Evolutionary conservation across 371 early-diverging fungal genomes (phyloP).

Genomic region (Mortierella sp.): DNA sequence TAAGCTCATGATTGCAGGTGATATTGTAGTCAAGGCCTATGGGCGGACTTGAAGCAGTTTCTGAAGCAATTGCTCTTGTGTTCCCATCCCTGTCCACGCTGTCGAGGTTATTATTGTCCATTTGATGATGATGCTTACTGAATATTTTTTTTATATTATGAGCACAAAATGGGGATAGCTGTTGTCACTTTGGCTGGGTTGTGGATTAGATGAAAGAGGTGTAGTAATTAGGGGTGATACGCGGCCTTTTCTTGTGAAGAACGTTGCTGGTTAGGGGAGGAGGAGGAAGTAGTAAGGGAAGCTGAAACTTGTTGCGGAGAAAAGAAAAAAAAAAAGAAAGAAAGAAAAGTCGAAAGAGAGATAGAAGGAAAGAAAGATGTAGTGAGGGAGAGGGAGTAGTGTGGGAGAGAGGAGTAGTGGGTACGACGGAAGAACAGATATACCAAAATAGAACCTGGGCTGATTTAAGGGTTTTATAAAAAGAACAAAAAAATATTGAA

Average conservation of each 20-base stretch:
- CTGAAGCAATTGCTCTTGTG: slow-evolving; percentile 10
- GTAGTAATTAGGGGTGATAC: too few species aligned
- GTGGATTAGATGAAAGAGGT: too few species aligned
- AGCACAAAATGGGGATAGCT: neutral
- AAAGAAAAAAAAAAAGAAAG: slow-evolving; percentile 14
- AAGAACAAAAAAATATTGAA: too few species aligned
- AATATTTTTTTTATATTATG: neutral
- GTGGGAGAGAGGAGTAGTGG: neutral
- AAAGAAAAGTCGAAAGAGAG: neutral
- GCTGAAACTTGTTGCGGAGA: neutral
- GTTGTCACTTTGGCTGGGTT: neutral
- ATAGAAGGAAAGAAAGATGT: neutral
- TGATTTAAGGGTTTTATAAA: too few species aligned
- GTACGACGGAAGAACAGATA: too few species aligned
- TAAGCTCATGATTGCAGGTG: slow-evolving; percentile 43
- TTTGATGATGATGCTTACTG: neutral
- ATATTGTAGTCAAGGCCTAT: slow-evolving; percentile 3
- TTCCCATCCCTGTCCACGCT: slow-evolving; percentile 4
- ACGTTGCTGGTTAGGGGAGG: neutral
- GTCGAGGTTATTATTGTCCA: neutral
- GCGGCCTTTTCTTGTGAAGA: too few species aligned
- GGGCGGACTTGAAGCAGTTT: neutral
- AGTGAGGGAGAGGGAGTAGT: neutral
- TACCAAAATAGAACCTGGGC: too few species aligned
- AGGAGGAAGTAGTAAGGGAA: neutral